Evolutionary conservation across 345 rosid genomes (phyloP).

Genomic region (Acer saccharum): DNA sequence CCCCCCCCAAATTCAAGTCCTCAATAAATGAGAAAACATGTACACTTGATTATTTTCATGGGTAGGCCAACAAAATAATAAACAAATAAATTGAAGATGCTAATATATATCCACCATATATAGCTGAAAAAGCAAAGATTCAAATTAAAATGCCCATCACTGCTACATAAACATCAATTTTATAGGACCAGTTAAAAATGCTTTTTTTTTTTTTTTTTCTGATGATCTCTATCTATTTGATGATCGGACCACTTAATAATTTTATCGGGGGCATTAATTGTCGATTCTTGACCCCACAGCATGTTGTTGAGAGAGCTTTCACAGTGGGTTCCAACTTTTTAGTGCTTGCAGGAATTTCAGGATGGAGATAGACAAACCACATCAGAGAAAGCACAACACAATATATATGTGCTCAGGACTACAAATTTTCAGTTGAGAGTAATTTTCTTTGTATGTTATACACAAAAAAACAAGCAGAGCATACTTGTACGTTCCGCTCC

Average conservation of each 20-base stretch:
- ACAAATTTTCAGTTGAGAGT: neutral
- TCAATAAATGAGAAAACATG: neutral
- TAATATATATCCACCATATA: neutral
- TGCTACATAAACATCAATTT: neutral
- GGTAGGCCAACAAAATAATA: neutral
- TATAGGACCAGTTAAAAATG: constrained; percentile 20
- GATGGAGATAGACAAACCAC: neutral
- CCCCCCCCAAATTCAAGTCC: neutral
- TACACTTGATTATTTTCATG: neutral
- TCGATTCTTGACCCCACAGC: neutral
- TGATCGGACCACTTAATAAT: no score
- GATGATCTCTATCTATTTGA: no score
- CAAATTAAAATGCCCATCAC: neutral
- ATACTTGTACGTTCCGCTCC: no score
- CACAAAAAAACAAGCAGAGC: no score
- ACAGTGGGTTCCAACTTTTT: neutral
- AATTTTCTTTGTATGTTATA: neutral
- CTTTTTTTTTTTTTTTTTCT: no score
- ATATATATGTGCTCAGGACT: no score
- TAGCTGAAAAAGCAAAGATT: neutral
- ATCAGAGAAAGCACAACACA: neutral
- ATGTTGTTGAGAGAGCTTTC: neutral
- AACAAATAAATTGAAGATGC: neutral
- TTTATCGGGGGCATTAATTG: neutral
- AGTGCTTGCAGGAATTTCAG: neutral